phyloP scores from a whole-genome alignment of 2,329 filamentous ascomycete genomes.

The Fusarium penzigii region DNA sequence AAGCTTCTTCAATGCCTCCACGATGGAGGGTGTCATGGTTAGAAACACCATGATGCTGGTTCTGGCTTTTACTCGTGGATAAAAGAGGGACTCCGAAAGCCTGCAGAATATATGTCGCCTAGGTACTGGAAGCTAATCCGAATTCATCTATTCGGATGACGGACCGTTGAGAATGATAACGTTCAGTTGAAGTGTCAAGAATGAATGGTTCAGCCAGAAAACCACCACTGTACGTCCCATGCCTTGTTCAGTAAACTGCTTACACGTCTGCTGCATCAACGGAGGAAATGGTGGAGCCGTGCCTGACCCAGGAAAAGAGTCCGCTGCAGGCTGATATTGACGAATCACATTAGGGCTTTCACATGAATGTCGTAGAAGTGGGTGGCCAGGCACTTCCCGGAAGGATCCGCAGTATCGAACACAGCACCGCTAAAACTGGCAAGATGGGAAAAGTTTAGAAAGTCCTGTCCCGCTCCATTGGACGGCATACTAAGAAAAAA shows the following conservation, averaged over 20 bases:
- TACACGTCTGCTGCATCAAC: not conserved
- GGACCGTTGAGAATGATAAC: not conserved
- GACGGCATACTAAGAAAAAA: not conserved
- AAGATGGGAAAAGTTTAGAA: conserved; percentile 27
- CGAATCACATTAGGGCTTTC: not conserved
- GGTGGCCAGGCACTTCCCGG: conserved; percentile 14
- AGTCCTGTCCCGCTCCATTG: not conserved
- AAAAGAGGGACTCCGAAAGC: not conserved
- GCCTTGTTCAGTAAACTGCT: too few species aligned
- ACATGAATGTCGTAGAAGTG: too few species aligned
- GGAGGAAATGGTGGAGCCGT: not conserved
- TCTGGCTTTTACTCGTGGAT: not conserved
- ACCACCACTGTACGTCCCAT: not conserved
- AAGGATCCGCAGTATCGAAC: conserved; percentile 16
- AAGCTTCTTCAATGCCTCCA: conserved; percentile 56
- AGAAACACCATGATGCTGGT: conserved; percentile 66
- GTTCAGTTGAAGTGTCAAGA: not conserved
- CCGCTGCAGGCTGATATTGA: not conserved
- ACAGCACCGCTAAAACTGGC: conserved; percentile 16
- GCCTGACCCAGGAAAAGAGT: not conserved
- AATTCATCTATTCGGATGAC: not conserved
- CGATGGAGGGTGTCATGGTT: conserved; percentile 70
- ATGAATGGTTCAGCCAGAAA: not conserved
- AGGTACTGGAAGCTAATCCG: not conserved
- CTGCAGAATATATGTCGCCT: not conserved